Evolutionary conservation across 2,329 filamentous ascomycete species (phyloP), one percentile per base, ranked within the genome.

Genomic region (Chaetomium sp.): DNA sequence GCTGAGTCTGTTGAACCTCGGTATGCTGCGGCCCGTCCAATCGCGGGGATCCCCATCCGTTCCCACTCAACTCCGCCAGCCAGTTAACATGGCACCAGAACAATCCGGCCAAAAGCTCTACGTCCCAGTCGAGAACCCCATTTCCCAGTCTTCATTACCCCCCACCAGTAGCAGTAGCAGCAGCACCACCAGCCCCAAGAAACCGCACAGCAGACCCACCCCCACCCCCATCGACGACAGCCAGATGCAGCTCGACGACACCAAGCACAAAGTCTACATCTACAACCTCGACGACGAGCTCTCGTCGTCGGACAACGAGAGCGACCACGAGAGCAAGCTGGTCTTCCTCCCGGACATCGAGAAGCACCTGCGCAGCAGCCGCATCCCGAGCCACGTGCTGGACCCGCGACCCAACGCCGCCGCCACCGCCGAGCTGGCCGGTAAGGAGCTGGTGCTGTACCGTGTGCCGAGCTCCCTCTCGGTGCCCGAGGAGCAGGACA

Each of bases 241-340:
- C 63, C 54, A 56, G 21, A 97, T 98, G 94, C 85, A 90, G 64
- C 75, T 98, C 66, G 93, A 98, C 78, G 89, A 97, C 77, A 89
- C 91, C 35, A 90, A 91, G 72, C 84, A 96, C 79, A 91, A 90
- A 74, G 87, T 97, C 66, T 97, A 95, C 82, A 93, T 99, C 71
- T 89, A 93, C 80, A 88, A 96, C 77, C 82, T 99, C 10, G 93
- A 96, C 74, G 90, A 90, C 71, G 94, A 98, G 78, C 85, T 98
- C 35, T 89, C 89, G 16, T 80, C 79, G 8, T 75, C 76, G 31
- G 86, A 90, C 66, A 79, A 82, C 56, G 81, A 85, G 9, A 9
- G 27, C 47, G 51, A 42, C 31, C n/a, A 12, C 33, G 38, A 45
- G 5, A 27, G 85, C 70, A 84, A 81, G 69, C 84, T 96, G 55